Evolutionary conservation across 148 eudicot species (phyloP).

Genomic region (Tetragonia tetragonoides): DNA sequence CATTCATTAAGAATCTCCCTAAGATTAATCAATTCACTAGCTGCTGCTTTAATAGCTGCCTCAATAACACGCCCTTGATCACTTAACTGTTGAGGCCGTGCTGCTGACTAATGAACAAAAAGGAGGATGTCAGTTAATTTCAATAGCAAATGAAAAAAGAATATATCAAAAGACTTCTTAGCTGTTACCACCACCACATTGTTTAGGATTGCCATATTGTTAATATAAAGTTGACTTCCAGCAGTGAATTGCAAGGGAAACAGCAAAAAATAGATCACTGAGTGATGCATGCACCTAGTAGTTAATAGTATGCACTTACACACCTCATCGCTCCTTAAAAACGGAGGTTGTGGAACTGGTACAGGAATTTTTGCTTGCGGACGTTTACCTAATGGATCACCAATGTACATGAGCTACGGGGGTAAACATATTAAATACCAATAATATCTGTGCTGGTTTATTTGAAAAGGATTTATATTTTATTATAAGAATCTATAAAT

Average conservation of each 20-base stretch:
- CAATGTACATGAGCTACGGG: conserved; percentile 23
- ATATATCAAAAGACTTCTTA: background rate
- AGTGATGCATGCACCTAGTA: too few species aligned
- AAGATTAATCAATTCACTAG: conserved; percentile 58
- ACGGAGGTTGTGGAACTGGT: conserved; percentile 64
- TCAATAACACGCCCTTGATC: conserved; percentile 65
- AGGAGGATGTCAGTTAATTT: conserved; percentile 5
- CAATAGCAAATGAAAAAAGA: background rate
- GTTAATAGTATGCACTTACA: background rate
- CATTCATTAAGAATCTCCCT: conserved; percentile 83
- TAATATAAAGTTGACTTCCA: background rate
- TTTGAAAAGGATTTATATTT: background rate
- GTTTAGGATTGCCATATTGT: background rate
- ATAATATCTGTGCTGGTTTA: background rate
- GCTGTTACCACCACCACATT: background rate
- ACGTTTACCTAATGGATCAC: conserved; percentile 56
- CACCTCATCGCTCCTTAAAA: conserved; percentile 60
- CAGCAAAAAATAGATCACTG: background rate
- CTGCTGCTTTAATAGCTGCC: conserved; percentile 86
- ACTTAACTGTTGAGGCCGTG: conserved; percentile 70
- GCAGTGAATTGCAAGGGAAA: conserved; percentile 1
- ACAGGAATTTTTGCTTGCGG: conserved; percentile 91
- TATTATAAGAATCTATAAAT: background rate
- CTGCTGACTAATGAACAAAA: conserved; percentile 38
- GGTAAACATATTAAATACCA: background rate